Conservation (phyloP, 1,284 basidiomycete species). For the Puccinia novopanici region DNA sequence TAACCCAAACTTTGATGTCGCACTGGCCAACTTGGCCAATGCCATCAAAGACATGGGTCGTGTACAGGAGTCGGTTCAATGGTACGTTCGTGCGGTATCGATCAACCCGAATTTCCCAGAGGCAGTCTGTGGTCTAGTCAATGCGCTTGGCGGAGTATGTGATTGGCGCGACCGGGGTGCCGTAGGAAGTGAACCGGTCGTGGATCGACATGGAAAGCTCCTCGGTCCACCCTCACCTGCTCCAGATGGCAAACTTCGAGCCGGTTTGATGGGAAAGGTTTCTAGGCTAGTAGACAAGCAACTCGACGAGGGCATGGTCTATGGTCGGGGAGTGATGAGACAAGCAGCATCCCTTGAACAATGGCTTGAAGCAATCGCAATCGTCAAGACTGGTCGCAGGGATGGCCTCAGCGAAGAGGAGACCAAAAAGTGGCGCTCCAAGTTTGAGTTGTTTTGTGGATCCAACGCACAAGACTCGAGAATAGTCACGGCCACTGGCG, state of each 20-base stretch:
- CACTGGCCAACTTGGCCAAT: conserved; percentile 68
- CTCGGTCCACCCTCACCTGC: conserved; percentile 21
- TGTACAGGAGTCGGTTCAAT: conserved; percentile 65
- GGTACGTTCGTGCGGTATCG: conserved; percentile 65
- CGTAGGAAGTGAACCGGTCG: conserved; percentile 49
- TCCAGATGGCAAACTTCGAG: conserved; percentile 52
- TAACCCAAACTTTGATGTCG: conserved; percentile 68
- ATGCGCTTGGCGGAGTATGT: conserved; percentile 65
- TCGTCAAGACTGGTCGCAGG: conserved; percentile 57
- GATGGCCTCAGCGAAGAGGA: conserved; percentile 55
- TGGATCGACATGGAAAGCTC: conserved; percentile 42
- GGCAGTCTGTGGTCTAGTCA: conserved; percentile 66
- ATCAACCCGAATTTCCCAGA: conserved; percentile 66
- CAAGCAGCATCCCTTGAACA: conserved; percentile 59
- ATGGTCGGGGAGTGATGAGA: conserved; percentile 61
- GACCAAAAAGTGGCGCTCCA: conserved; percentile 60
- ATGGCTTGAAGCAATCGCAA: conserved; percentile 63
- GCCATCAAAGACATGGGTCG: conserved; percentile 65
- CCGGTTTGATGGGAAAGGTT: conserved; percentile 64
- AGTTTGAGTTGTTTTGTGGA: conserved; percentile 61
- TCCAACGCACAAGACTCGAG: conserved; percentile 56
- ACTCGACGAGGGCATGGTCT: conserved; percentile 61
- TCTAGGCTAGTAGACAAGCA: conserved; percentile 64
- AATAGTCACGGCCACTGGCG: conserved; percentile 2
- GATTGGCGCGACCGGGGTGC: conserved; percentile 65